phyloP scores from a whole-genome alignment of 2,329 filamentous ascomycete species.

The Fusarium albidum region DNA sequence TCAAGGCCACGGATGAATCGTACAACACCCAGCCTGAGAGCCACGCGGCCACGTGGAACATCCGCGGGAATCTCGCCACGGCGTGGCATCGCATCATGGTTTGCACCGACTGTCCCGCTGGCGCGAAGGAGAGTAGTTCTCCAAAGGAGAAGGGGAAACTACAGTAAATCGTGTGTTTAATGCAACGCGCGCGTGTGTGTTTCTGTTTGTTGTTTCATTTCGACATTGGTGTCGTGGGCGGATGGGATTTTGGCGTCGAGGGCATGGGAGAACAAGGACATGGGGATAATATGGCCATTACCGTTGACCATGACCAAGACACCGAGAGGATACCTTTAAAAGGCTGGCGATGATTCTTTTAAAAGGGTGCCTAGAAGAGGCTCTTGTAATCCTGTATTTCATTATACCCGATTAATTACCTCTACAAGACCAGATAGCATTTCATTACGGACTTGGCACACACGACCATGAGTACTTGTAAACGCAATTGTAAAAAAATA shows the following conservation, averaged over 20 bases:
- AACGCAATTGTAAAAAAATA: background rate
- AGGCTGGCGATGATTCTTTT: too few species aligned
- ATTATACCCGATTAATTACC: background rate
- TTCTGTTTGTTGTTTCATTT: background rate
- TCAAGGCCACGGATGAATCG: slow-evolving; percentile 71
- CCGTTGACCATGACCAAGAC: background rate
- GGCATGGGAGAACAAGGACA: background rate
- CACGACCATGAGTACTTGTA: too few species aligned
- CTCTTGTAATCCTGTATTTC: background rate
- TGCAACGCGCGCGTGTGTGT: background rate
- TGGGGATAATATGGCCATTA: too few species aligned
- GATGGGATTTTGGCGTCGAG: slow-evolving; percentile 6
- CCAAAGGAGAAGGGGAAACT: background rate
- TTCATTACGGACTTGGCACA: background rate
- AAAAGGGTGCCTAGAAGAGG: too few species aligned
- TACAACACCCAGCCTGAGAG: slow-evolving; percentile 73
- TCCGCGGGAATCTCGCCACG: slow-evolving; percentile 71
- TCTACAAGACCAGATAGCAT: background rate
- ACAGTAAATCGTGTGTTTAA: background rate
- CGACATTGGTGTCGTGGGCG: background rate
- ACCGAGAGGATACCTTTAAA: too few species aligned
- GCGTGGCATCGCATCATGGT: slow-evolving; percentile 69
- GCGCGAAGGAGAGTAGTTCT: background rate
- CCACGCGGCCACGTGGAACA: slow-evolving; percentile 68
- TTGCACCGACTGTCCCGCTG: slow-evolving; percentile 43